Conservation (phyloP, 176 grass and related monocot species). For the Musa beccarii region DNA sequence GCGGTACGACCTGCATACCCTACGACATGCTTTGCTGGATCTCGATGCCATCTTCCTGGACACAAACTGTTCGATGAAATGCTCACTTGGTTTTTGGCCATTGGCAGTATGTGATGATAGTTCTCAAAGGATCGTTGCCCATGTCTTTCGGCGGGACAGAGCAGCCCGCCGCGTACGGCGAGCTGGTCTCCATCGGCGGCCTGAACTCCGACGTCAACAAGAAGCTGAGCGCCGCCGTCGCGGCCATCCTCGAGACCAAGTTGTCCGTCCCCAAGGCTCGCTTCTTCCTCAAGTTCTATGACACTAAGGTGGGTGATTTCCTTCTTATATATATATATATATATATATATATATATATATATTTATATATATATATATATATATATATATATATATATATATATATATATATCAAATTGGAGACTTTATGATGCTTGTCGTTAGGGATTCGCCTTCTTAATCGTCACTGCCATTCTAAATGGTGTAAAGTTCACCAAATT, state of each 20-base stretch:
- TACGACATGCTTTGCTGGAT: neutral
- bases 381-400: too few relatives aligned
- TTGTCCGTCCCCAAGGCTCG: conserved; percentile 30
- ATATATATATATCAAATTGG: neutral
- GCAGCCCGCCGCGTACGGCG: conserved; percentile 37
- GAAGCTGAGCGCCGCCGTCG: conserved; percentile 35
- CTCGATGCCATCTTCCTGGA: neutral
- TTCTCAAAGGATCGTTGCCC: conserved; percentile 35
- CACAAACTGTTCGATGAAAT: neutral
- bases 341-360: neutral
- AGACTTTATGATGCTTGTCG: neutral
- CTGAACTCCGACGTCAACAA: conserved; percentile 29
- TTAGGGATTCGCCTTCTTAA: neutral
- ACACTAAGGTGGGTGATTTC: conserved; percentile 27
- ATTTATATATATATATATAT: too few relatives aligned
- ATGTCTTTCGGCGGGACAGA: conserved; percentile 40
- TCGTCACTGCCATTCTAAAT: neutral
- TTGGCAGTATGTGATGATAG: conserved; percentile 48
- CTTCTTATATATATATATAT: neutral
- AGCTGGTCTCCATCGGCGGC: conserved; percentile 43
- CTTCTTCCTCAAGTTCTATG: conserved; percentile 51
- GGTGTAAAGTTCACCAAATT: neutral
- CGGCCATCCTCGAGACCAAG: conserved; percentile 34
- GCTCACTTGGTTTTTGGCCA: neutral
- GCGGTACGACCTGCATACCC: conserved; percentile 21